phyloP scores from a whole-genome alignment of 2,329 filamentous ascomycete genomes.

The Trichoderma endophyticum region DNA sequence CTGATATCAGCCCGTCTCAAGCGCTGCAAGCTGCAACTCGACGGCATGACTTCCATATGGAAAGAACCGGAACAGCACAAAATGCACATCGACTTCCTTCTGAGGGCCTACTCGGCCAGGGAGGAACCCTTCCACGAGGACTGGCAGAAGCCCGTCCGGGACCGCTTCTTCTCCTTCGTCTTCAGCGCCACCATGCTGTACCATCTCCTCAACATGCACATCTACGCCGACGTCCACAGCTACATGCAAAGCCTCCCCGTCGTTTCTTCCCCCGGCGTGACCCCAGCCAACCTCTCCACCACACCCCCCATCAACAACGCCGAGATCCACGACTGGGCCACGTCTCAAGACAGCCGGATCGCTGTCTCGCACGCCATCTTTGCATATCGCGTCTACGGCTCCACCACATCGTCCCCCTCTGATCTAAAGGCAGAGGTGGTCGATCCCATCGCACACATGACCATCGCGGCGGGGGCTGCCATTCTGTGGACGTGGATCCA shows the following conservation, averaged over 20 bases:
- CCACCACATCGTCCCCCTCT: neutral
- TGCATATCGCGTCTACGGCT: conserved; percentile 30
- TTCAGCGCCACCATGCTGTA: conserved; percentile 36
- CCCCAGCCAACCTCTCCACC: conserved; percentile 19
- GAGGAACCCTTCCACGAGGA: conserved; percentile 26
- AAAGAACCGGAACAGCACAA: conserved; percentile 21
- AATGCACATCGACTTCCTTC: conserved; percentile 22
- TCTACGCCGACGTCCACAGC: conserved; percentile 34
- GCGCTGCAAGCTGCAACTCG: conserved; percentile 24
- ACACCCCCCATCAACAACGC: conserved; percentile 19
- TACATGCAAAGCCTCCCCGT: conserved; percentile 29
- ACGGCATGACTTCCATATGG: conserved; percentile 19
- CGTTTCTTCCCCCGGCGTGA: conserved; percentile 11
- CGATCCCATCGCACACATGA: conserved; percentile 36
- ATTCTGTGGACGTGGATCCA: conserved; percentile 38
- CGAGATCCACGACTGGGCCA: conserved; percentile 31
- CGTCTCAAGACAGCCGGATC: conserved; percentile 29
- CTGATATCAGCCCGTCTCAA: conserved; percentile 11
- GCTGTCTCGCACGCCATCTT: conserved; percentile 35
- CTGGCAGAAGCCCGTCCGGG: conserved; percentile 26
- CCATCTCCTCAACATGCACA: conserved; percentile 36
- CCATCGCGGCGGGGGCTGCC: conserved; percentile 31
- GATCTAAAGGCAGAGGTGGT: conserved; percentile 19
- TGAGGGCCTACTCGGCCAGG: conserved; percentile 30
- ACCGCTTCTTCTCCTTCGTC: conserved; percentile 30